Evolutionary conservation across 768 basidiomycete genomes (phyloP).

Genomic region (Gymnopilus dilepis): DNA sequence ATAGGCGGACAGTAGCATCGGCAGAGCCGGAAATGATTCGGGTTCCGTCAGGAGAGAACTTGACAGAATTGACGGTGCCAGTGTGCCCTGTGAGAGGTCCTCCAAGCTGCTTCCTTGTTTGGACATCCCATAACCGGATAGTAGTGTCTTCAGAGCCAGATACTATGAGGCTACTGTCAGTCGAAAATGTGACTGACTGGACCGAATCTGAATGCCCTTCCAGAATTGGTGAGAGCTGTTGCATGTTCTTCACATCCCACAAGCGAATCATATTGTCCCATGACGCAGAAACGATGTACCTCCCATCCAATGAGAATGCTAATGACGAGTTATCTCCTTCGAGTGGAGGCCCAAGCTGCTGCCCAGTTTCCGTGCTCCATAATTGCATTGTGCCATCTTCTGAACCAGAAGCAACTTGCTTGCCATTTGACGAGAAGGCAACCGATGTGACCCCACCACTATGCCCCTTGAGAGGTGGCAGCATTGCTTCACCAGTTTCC

Average conservation of each 20-base stretch:
- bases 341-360: conserved; percentile 3
- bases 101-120: neutral
- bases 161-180: conserved; percentile 13
- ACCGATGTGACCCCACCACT: neutral
- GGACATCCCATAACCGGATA: conserved; percentile 18
- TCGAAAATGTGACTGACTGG: neutral
- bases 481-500: neutral
- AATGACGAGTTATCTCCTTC: conserved; percentile 12
- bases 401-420: conserved; percentile 10
- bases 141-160: conserved; percentile 8
- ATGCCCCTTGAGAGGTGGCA: neutral
- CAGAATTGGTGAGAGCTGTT: neutral
- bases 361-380: conserved; percentile 19
- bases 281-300: conserved; percentile 8
- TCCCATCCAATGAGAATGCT: conserved; percentile 11
- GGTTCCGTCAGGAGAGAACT: conserved; percentile 12
- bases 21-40: conserved; percentile 12
- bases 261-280: conserved; percentile 7
- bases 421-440: conserved; percentile 19
- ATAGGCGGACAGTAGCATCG: conserved; percentile 13
- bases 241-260: conserved; percentile 12
- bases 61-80: neutral
- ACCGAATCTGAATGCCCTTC: neutral
- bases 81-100: no score
- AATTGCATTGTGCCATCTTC: conserved; percentile 5